Evolutionary conservation across 495 filamentous ascomycete species (phyloP), one percentile per base, ranked within the genome.

Genomic region (Podospora fimiseda): DNA sequence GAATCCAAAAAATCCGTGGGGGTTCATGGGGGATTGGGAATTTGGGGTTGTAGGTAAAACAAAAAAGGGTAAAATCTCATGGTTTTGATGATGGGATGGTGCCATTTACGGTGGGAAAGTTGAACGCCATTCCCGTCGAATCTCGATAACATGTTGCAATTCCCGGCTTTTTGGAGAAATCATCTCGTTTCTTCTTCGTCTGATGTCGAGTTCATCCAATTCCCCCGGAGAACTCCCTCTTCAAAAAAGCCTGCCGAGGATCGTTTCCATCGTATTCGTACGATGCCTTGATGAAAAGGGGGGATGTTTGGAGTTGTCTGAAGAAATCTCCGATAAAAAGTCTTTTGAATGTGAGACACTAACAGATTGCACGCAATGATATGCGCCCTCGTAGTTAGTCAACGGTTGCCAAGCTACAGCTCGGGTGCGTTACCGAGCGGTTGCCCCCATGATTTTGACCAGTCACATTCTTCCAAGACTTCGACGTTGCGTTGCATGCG

Each of bases 321-420:
- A 56, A 18, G 56, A 59, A 61, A 55, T 61, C 46, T 61, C 59
- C 59, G 58, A 51, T 14, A 11, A 22, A 39, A 21, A 43, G 43
- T 50, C 8, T 14, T 7, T 9, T 22, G n/a, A 24, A 45, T 46
- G 11, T 30, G 41, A 24, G 1, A 1, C 24, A 43, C 52, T 58
- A 56, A 59, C 51, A 56, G n/a, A 11, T 13, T 23, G 5, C 48
- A 38, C 37, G 18, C 18, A 39, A 11, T 40, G 44, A 19, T 22
- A 37, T 13, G 45, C n/a, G n/a, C n/a, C n/a, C n/a, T n/a, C n/a
- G n/a, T n/a, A n/a, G n/a, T 39, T 58, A 54, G 53, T 15, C 22
- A 15, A 18, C 38, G 43, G 16, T 23, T 23, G 2, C 9, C 14
- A 16, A 22, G 2, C 33, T 15, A 43, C 43, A 24, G 24, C n/a